A percentile compares a stretch with the other conserved stretches of the same genome.
These are phyloP conservation scores for Zygosaccharomyces pseudorouxii DNA, from an alignment of 805 yeast genomes.

Conservation along the genomic window DNA sequence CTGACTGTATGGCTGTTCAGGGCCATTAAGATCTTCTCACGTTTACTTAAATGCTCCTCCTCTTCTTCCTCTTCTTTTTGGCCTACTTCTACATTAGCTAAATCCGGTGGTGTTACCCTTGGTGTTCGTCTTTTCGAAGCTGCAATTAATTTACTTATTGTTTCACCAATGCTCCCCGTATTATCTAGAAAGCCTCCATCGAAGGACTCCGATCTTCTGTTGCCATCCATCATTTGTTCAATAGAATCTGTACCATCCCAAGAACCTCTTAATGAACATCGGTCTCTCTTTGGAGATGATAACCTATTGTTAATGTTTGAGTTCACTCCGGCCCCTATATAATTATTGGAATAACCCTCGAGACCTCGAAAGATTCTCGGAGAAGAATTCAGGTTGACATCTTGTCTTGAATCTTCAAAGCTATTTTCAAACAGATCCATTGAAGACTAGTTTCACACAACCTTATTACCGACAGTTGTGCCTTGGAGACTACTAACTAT, in stretches of 20 bases:
- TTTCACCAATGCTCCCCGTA: constrained; percentile 4
- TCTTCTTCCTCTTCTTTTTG: not conserved
- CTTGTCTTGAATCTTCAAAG: too few relatives aligned
- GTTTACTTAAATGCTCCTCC: not conserved
- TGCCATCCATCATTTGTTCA: not conserved
- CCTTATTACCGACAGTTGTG: too few relatives aligned
- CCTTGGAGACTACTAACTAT: too few relatives aligned
- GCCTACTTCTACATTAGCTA: not conserved
- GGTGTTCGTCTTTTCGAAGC: constrained; percentile 5
- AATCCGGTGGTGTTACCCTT: constrained; percentile 2
- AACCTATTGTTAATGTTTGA: not conserved
- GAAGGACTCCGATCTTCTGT: not conserved
- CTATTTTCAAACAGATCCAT: too few relatives aligned
- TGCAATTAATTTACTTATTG: not conserved
- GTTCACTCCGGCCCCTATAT: too few relatives aligned
- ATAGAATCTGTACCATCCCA: not conserved
- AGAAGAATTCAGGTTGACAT: too few relatives aligned
- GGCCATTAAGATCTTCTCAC: not conserved
- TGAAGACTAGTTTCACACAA: too few relatives aligned
- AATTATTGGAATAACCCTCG: too few relatives aligned
- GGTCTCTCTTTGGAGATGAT: not conserved
- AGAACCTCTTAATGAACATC: not conserved
- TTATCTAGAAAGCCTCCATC: not conserved
- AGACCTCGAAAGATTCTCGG: too few relatives aligned
- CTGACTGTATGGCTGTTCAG: constrained; percentile 19